phyloP scores from a whole-genome alignment of 495 filamentous ascomycete species.

The Hyphodiscus hymeniophilus region DNA sequence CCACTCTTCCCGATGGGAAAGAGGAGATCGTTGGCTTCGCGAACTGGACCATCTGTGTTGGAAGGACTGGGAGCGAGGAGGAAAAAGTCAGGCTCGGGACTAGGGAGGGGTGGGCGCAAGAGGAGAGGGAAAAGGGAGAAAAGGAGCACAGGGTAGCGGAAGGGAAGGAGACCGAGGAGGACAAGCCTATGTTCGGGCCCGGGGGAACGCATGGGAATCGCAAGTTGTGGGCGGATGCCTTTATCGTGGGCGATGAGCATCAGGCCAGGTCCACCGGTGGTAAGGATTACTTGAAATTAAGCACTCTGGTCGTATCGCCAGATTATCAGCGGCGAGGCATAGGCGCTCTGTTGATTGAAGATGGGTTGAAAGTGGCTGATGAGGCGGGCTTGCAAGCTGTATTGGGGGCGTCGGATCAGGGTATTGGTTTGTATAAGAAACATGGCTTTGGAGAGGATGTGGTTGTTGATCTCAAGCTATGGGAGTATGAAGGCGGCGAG shows the following conservation, averaged over 20 bases:
- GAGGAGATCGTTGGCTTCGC: slow-evolving; percentile 18
- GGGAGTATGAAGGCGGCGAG: slow-evolving; percentile 23
- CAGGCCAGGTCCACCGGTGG: slow-evolving; percentile 9
- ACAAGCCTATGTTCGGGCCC: neutral
- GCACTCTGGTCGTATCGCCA: slow-evolving; percentile 6
- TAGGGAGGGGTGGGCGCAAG: too few relatives aligned
- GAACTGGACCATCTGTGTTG: slow-evolving; percentile 6
- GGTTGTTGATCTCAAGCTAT: slow-evolving; percentile 12
- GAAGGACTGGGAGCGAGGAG: neutral
- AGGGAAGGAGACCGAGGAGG: slow-evolving; percentile 3
- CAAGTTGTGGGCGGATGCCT: slow-evolving; percentile 15
- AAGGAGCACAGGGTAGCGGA: neutral
- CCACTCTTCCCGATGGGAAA: neutral
- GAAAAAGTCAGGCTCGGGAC: slow-evolving; percentile 14
- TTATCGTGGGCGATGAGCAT: slow-evolving; percentile 12
- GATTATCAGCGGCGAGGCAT: slow-evolving; percentile 17
- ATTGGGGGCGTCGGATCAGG: slow-evolving; percentile 13
- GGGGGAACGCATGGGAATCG: slow-evolving; percentile 8
- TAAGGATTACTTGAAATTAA: slow-evolving; percentile 16
- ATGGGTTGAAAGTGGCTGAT: slow-evolving; percentile 14
- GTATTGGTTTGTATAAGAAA: slow-evolving; percentile 14
- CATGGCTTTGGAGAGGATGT: slow-evolving; percentile 14
- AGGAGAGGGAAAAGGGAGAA: slow-evolving; percentile 23
- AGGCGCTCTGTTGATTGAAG: slow-evolving; percentile 13
- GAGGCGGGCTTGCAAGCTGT: slow-evolving; percentile 10